Evolutionary conservation across 1,139 yeast species (phyloP).

Genomic region (Debaryomyces singareniensis): DNA sequence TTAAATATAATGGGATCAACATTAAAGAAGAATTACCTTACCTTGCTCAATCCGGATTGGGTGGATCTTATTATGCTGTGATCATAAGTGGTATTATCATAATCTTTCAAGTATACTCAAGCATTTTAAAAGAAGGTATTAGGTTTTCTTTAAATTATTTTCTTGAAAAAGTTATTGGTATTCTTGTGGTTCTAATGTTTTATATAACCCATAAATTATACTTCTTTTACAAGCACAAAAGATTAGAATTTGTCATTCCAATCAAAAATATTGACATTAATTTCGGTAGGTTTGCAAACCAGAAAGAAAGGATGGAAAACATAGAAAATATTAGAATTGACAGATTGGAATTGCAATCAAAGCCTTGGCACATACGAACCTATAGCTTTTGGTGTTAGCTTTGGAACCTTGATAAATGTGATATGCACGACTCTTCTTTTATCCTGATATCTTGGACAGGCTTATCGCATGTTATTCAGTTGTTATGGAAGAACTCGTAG

Average conservation of each 20-base stretch:
- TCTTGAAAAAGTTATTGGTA: conserved; percentile 19
- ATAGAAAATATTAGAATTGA: conserved; percentile 1
- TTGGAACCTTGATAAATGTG: too few relatives aligned
- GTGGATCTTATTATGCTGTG: conserved; percentile 9
- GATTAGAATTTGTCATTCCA: conserved; percentile 3
- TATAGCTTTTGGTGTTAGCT: conserved; percentile 3
- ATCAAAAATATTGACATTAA: conserved; percentile 4
- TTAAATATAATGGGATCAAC: conserved; percentile 5
- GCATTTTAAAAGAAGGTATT: conserved; percentile 15
- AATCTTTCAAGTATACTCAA: conserved; percentile 14
- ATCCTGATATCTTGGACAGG: too few relatives aligned
- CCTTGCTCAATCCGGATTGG: conserved; percentile 7
- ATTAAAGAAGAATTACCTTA: conserved; percentile 6
- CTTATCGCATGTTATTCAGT: too few relatives aligned
- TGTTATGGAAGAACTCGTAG: too few relatives aligned
- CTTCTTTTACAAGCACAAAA: conserved; percentile 7
- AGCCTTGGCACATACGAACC: conserved; percentile 2
- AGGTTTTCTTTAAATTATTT: conserved; percentile 13
- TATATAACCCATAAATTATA: conserved; percentile 21
- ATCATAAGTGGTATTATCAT: conserved; percentile 7
- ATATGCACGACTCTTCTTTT: too few relatives aligned
- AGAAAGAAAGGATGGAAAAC: conserved; percentile 2
- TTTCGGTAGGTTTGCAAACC: conserved; percentile 5
- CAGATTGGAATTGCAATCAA: not conserved
- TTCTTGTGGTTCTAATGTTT: conserved; percentile 16